Conservation (phyloP, 1,284 basidiomycete species). For the Sanghuangporus baumii region DNA sequence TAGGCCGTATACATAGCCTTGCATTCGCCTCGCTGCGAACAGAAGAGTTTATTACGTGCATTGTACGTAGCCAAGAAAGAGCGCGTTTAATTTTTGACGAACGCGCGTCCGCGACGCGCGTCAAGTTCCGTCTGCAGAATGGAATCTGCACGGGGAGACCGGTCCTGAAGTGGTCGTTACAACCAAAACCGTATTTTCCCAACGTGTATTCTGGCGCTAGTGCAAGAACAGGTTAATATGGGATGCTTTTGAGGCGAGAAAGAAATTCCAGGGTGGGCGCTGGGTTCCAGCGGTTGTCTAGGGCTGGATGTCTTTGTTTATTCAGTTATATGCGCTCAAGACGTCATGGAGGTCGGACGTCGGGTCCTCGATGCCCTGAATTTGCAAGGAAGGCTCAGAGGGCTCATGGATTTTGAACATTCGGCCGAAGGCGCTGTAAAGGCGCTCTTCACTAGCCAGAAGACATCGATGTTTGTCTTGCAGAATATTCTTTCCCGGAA, state of each 20-base stretch:
- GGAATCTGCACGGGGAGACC: background rate
- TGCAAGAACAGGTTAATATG: background rate
- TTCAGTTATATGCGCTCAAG: background rate
- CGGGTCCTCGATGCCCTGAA: background rate
- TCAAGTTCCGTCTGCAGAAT: background rate
- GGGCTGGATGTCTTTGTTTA: background rate
- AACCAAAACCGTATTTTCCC: background rate
- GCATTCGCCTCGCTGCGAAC: background rate
- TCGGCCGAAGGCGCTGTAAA: slow-evolving; percentile 1
- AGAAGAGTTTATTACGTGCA: background rate
- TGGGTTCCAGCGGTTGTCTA: background rate
- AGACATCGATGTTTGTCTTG: background rate
- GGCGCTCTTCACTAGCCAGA: background rate
- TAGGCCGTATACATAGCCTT: background rate
- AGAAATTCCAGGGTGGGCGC: background rate
- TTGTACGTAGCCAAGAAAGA: background rate
- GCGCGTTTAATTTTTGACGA: background rate
- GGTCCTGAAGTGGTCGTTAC: background rate
- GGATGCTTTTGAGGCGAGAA: background rate
- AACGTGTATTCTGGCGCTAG: background rate
- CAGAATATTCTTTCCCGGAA: background rate
- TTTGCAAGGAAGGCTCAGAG: background rate
- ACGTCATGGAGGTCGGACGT: background rate
- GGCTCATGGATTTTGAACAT: background rate
- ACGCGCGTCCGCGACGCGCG: background rate